phyloP scores from a whole-genome alignment of 345 rosid genomes.

The Lepidium africanum region DNA sequence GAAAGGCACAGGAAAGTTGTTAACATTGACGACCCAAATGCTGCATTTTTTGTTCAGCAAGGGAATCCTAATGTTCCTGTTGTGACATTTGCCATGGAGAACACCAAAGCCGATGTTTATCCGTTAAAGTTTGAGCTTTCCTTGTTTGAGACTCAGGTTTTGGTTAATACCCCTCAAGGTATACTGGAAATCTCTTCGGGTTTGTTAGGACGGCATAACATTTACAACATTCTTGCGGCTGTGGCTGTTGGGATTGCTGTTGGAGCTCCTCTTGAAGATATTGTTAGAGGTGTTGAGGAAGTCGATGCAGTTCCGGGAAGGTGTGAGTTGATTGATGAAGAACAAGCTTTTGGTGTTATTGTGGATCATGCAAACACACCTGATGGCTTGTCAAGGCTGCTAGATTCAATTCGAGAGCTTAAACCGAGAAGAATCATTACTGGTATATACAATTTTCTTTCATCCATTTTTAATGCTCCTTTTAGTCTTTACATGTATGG shows the following conservation, averaged over 20 bases:
- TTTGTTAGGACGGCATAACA: conserved; percentile 75
- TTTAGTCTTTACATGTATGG: not conserved
- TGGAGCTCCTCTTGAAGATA: conserved; percentile 88
- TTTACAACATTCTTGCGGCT: conserved; percentile 86
- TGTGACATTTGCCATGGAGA: conserved; percentile 83
- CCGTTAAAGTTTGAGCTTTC: conserved; percentile 85
- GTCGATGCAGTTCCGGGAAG: conserved; percentile 93
- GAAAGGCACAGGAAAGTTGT: conserved; percentile 89
- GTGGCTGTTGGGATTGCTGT: conserved; percentile 95
- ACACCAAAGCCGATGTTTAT: conserved; percentile 79
- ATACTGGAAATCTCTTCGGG: conserved; percentile 89
- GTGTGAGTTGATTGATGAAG: conserved; percentile 90
- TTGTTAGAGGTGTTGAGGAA: conserved; percentile 93
- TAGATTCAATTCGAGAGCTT: conserved; percentile 87
- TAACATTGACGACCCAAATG: conserved; percentile 80
- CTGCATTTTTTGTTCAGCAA: conserved; percentile 56
- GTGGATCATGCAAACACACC: conserved; percentile 86
- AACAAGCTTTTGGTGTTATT: conserved; percentile 89
- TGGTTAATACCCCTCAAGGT: conserved; percentile 86
- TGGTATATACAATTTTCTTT: conserved; percentile 34
- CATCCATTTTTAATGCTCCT: not conserved
- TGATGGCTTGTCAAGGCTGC: conserved; percentile 73
- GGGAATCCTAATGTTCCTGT: conserved; percentile 79
- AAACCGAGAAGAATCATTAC: conserved; percentile 76
- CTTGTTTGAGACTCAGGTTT: conserved; percentile 82